Evolutionary conservation across 2,329 filamentous ascomycete genomes (phyloP).

Genomic region (Colletotrichum karsti): DNA sequence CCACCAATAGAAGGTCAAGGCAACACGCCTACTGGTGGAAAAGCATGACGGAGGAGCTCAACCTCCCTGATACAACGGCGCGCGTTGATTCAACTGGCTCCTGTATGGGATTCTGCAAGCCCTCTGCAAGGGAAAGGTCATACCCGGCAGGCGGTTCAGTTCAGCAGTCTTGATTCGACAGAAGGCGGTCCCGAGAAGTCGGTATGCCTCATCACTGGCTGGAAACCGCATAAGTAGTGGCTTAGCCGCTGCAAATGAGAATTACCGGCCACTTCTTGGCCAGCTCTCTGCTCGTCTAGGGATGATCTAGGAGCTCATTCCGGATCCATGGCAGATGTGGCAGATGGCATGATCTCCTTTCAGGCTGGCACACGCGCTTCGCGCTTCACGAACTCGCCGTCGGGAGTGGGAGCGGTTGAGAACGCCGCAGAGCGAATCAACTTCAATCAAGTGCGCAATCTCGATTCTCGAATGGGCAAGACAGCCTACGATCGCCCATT

Average conservation of each 20-base stretch:
- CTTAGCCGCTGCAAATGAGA: conserved; percentile 30
- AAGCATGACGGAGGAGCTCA: background rate
- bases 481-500: background rate
- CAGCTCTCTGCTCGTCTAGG: conserved; percentile 5
- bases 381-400: conserved; percentile 12
- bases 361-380: conserved; percentile 18
- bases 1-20: background rate
- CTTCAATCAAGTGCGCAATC: background rate
- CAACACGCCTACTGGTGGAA: conserved; percentile 24
- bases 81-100: background rate
- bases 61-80: background rate
- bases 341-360: conserved; percentile 18
- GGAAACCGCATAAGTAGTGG: conserved; percentile 15
- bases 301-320: conserved; percentile 25
- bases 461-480: background rate
- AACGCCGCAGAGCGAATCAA: background rate
- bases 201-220: conserved; percentile 22
- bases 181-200: conserved; percentile 7
- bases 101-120: conserved; percentile 8
- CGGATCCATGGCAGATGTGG: conserved; percentile 14
- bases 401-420: background rate
- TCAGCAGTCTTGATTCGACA: conserved; percentile 21
- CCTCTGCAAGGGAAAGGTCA: conserved; percentile 20
- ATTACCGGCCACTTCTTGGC: conserved; percentile 25
- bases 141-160: conserved; percentile 25